Conservation (phyloP, 2,329 filamentous ascomycete genomes). For the Colletotrichum graminicola region DNA sequence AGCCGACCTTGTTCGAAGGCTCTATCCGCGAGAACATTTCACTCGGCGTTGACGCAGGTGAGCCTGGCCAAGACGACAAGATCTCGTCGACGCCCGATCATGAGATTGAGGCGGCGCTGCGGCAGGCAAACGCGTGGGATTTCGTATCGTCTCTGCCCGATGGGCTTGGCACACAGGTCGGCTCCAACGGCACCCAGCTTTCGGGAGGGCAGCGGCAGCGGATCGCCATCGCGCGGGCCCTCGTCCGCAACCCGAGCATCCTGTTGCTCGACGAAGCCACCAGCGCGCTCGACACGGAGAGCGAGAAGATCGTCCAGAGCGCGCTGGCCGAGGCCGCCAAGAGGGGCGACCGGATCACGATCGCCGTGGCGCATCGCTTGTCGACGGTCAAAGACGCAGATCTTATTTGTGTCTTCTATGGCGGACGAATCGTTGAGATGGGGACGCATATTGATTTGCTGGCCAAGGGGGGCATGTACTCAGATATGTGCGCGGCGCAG, state of each 20-base stretch:
- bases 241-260: constrained; percentile 74
- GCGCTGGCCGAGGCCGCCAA: constrained; percentile 60
- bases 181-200: constrained; percentile 75
- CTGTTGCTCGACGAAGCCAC: constrained; percentile 82
- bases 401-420: constrained; percentile 53
- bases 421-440: not conserved
- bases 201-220: constrained; percentile 81
- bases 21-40: constrained; percentile 68
- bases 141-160: constrained; percentile 66
- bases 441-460: not conserved
- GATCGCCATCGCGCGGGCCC: constrained; percentile 78
- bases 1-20: constrained; percentile 47
- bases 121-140: constrained; percentile 67
- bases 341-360: constrained; percentile 60
- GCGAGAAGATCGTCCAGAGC: constrained; percentile 72
- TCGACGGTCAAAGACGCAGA: constrained; percentile 69
- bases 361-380: constrained; percentile 74
- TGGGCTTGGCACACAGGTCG: constrained; percentile 72
- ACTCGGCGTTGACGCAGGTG: constrained; percentile 53
- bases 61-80: not conserved
- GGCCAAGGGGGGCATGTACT: not conserved
- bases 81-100: constrained; percentile 47
- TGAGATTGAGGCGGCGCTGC: constrained; percentile 63
- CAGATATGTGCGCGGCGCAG: not conserved
- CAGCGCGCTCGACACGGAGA: constrained; percentile 72